Percentiles rank a stretch among this genome's conserved stretches.
These are phyloP conservation scores for Hygrophila difformis DNA, from an alignment of 257 asterid species.

Conservation along the genomic window DNA sequence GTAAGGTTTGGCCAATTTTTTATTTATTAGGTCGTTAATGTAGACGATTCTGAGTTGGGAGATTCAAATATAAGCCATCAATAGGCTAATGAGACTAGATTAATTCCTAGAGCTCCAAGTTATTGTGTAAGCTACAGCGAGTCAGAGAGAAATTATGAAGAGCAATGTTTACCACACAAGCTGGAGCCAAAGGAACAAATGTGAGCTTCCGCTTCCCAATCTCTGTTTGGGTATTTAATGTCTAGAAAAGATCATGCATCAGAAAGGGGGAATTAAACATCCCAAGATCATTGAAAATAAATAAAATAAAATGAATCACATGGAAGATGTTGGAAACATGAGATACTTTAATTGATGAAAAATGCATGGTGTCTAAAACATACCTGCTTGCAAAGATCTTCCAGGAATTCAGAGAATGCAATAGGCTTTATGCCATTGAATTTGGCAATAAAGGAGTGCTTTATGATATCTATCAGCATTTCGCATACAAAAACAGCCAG, in stretches of 20 bases:
- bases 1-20: no score
- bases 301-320: no score
- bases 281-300: neutral
- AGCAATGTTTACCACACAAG: slow-evolving; percentile 72
- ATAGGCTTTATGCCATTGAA: slow-evolving; percentile 90
- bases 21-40: no score
- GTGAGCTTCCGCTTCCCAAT: slow-evolving; percentile 53
- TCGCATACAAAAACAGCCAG: slow-evolving; percentile 71
- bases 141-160: neutral
- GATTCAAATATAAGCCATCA: no score
- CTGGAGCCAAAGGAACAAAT: slow-evolving; percentile 92
- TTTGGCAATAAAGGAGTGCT: slow-evolving; percentile 94
- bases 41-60: no score
- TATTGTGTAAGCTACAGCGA: no score
- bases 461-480: slow-evolving; percentile 82
- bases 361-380: neutral
- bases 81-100: no score
- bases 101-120: no score
- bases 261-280: neutral
- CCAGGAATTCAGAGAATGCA: slow-evolving; percentile 90
- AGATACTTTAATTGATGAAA: neutral
- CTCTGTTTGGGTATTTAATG: slow-evolving; percentile 62
- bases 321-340: neutral
- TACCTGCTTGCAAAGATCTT: slow-evolving; percentile 98
- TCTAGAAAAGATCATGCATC: slow-evolving; percentile 31